Evolutionary conservation across 2,329 filamentous ascomycete species (phyloP).

Genomic region (Verticillium albo-atrum): DNA sequence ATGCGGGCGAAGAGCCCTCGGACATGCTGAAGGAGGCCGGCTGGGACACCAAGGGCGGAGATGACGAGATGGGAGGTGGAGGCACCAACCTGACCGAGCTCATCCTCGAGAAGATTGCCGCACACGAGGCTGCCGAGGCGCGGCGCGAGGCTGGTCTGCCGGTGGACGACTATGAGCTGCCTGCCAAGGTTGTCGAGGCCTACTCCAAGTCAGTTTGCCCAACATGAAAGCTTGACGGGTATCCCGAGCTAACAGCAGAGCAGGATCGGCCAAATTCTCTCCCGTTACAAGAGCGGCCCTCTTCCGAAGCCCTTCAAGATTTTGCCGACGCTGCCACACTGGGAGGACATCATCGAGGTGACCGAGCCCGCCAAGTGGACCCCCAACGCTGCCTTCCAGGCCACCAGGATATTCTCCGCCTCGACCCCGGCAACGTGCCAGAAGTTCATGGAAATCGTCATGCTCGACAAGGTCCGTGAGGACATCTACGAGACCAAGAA

Average conservation of each 20-base stretch:
- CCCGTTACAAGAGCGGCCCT: constrained; percentile 92
- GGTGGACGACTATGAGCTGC: constrained; percentile 81
- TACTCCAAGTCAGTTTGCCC: constrained; percentile 68
- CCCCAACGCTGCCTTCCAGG: constrained; percentile 76
- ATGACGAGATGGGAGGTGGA: constrained; percentile 36
- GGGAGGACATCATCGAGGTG: constrained; percentile 81
- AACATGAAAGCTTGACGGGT: not conserved
- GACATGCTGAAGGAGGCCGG: constrained; percentile 59
- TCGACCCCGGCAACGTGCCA: constrained; percentile 76
- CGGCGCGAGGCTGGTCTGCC: constrained; percentile 39
- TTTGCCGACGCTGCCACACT: constrained; percentile 84
- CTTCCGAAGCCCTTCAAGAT: constrained; percentile 98
- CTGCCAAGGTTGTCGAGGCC: constrained; percentile 88
- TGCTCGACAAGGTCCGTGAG: constrained; percentile 86
- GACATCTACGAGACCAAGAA: constrained; percentile 94
- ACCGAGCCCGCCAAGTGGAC: constrained; percentile 76
- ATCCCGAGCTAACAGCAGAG: constrained; percentile 6
- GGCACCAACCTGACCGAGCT: constrained; percentile 84
- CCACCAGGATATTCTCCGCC: constrained; percentile 88
- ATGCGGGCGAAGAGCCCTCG: constrained; percentile 61
- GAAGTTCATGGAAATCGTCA: constrained; percentile 78
- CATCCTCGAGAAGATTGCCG: constrained; percentile 90
- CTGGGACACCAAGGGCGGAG: constrained; percentile 42
- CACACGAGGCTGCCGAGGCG: constrained; percentile 70
- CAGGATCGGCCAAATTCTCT: constrained; percentile 81